phyloP scores from a whole-genome alignment of 306 rosid genomes.

The Vigna hirtella region DNA sequence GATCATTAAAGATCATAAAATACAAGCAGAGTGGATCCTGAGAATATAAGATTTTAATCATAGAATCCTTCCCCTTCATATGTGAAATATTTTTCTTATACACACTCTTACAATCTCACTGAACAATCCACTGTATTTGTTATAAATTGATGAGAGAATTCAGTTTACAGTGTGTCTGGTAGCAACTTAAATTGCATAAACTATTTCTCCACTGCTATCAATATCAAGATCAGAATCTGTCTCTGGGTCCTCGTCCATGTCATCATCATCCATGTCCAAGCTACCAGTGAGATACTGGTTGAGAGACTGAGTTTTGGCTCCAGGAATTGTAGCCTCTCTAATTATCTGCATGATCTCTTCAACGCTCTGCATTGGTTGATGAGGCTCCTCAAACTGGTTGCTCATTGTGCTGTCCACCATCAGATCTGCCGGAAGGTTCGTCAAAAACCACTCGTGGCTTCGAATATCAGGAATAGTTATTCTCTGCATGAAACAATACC shows the following conservation, averaged over 20 bases:
- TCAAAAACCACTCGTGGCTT: conserved; percentile 87
- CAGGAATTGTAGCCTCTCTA: conserved; percentile 84
- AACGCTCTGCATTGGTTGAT: conserved; percentile 80
- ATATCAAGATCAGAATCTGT: conserved; percentile 80
- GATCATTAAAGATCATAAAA: conserved; percentile 30
- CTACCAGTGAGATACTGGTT: conserved; percentile 79
- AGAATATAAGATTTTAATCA: conserved; percentile 29
- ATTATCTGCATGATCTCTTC: conserved; percentile 95
- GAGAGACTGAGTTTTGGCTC: conserved; percentile 73
- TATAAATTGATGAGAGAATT: conserved; percentile 27
- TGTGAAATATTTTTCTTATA: conserved; percentile 39
- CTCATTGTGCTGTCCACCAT: conserved; percentile 58
- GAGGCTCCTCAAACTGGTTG: conserved; percentile 84
- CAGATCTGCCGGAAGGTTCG: conserved; percentile 88
- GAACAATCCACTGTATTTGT: conserved; percentile 34
- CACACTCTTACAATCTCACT: conserved; percentile 42
- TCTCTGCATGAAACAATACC: conserved; percentile 62
- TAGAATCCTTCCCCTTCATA: conserved; percentile 40
- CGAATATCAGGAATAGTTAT: conserved; percentile 82
- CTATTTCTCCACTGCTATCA: conserved; percentile 94
- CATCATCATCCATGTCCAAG: conserved; percentile 72
- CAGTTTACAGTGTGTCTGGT: conserved; percentile 3
- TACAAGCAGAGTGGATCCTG: conserved; percentile 43
- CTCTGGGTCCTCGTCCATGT: conserved; percentile 78
- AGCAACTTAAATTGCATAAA: conserved; percentile 74